phyloP scores from a whole-genome alignment of 2,329 filamentous ascomycete genomes.

The Apiospora koreana region DNA sequence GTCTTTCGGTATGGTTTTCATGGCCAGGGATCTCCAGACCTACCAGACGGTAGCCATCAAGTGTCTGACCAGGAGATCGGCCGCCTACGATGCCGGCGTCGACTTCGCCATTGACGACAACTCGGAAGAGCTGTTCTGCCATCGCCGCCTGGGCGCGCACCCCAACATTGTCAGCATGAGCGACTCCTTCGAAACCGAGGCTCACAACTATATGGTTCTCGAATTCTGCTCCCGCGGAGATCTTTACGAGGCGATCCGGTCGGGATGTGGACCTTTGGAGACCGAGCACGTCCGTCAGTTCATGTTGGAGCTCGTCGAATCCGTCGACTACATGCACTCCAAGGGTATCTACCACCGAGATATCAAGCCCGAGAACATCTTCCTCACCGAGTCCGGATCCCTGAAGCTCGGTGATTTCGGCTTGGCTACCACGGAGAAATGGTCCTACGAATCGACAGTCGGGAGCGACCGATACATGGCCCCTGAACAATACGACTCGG shows the following conservation, averaged over 20 bases:
- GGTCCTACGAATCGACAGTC: slow-evolving; percentile 91
- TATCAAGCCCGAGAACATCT: slow-evolving; percentile 99
- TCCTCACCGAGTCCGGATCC: slow-evolving; percentile 79
- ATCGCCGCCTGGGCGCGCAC: slow-evolving; percentile 76
- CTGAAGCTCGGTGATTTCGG: slow-evolving; percentile 99
- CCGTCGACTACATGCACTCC: slow-evolving; percentile 86
- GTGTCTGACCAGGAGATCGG: slow-evolving; percentile 83
- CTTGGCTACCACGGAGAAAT: slow-evolving; percentile 83
- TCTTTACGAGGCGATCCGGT: slow-evolving; percentile 94
- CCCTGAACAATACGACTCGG: slow-evolving; percentile 94
- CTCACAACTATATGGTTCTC: slow-evolving; percentile 88
- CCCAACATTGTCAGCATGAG: slow-evolving; percentile 93
- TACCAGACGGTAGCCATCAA: slow-evolving; percentile 89
- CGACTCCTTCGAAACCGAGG: slow-evolving; percentile 86
- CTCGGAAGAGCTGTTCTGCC: slow-evolving; percentile 78
- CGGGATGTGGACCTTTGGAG: slow-evolving; percentile 83
- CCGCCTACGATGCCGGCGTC: slow-evolving; percentile 58
- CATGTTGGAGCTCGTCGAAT: slow-evolving; percentile 91
- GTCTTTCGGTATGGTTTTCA: slow-evolving; percentile 98
- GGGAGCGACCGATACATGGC: slow-evolving; percentile 99
- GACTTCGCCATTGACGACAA: slow-evolving; percentile 78
- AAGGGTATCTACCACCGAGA: slow-evolving; percentile 95
- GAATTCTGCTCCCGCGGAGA: slow-evolving; percentile 96
- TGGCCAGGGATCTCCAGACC: slow-evolving; percentile 78
- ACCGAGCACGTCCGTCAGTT: slow-evolving; percentile 96